Evolutionary conservation across 2,329 filamentous ascomycete species (phyloP), one percentile per base, ranked within the genome.

Genomic region (Fusarium sp.): DNA sequence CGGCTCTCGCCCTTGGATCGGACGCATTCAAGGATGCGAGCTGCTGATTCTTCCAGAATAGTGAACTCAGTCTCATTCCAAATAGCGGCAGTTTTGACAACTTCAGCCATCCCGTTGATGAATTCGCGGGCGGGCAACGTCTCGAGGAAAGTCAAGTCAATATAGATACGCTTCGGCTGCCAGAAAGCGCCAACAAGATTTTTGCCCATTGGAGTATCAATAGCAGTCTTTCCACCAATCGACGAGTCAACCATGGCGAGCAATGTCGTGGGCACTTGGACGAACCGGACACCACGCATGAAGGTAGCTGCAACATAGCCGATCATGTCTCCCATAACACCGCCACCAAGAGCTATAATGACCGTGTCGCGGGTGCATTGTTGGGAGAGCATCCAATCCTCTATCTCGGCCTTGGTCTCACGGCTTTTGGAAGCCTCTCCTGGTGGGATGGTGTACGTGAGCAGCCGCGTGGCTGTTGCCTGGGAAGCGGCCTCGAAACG

Each of bases 71-170:
- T 84, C 82, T 97, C 94, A 79, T 97, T 91, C 90, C 96, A 98
- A 77, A 99, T 98, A 61, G 96, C 96, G 7, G 96, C 96, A 8
- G 96, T 99, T 89, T 98, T 98, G 81, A 98, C 89, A 36, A 99
- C 96, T 85, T 99, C 96, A 32, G 96, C 96, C 96, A 99, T 98
- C 70, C 96, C 96, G 82, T 99, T 99, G 83, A 98, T 95, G 80
- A 99, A 96, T 83, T 99, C 96, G 75, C 96, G 89, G 74, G 92
- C 91, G 2, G 96, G 95, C 26, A 99, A 87, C 2, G 95, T 97
- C 81, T 97, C 94, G 63, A 99, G 87, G 80, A 99, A 98, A 63
- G 91, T 89, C 70, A 98, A 87, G 82, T 99, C 96, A 77, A 99
- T 95, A 83, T 98, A 99, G 75, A 98, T 95, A 72, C 94, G 91